Evolutionary conservation across 306 rosid genomes (phyloP).

Genomic region (Sicyos edulis): DNA sequence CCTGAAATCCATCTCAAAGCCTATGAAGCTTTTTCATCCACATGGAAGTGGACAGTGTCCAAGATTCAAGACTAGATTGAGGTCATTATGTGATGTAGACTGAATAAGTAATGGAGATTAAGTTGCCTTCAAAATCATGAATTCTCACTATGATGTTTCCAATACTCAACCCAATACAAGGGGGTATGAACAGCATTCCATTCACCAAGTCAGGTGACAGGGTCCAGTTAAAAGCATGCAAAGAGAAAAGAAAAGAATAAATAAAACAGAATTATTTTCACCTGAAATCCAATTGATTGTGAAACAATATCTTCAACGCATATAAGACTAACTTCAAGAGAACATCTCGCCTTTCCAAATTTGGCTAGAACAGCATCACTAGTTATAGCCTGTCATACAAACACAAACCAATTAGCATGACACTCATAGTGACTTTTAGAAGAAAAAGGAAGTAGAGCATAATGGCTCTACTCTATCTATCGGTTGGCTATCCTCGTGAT

Average conservation of each 20-base stretch:
- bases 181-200: not conserved
- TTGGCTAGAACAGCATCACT: constrained; percentile 86
- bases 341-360: constrained; percentile 81
- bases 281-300: constrained; percentile 90
- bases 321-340: constrained; percentile 76
- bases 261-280: constrained; percentile 24
- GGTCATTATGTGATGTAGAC: constrained; percentile 1
- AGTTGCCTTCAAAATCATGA: not conserved
- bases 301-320: constrained; percentile 91
- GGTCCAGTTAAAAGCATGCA: not conserved
- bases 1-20: not conserved
- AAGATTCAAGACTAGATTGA: not conserved
- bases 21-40: not conserved
- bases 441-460: constrained; percentile 10
- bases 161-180: not conserved
- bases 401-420: constrained; percentile 17
- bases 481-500: not conserved
- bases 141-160: not conserved
- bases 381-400: constrained; percentile 73
- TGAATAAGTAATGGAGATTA: not conserved
- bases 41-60: not conserved
- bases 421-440: constrained; percentile 16
- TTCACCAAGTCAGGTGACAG: not conserved
- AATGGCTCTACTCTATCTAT: not conserved
- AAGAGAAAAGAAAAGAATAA: not conserved